Conservation (phyloP, 495 filamentous ascomycete species). For the Apodospora peruviana region DNA sequence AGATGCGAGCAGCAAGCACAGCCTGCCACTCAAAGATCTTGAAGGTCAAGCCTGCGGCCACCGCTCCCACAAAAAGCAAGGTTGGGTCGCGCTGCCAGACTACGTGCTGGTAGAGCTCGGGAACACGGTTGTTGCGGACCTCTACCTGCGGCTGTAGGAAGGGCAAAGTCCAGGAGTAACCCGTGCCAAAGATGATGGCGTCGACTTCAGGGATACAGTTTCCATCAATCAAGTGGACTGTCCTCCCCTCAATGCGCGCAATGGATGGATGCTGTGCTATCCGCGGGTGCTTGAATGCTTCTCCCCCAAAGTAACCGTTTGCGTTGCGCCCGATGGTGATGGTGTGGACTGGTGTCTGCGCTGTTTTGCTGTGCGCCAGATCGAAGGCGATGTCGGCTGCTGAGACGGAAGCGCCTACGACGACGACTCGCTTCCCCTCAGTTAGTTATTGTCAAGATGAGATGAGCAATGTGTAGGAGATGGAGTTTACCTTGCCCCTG, state of each 20-base stretch:
- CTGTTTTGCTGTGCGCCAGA: slow-evolving; percentile 37
- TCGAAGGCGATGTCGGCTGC: slow-evolving; percentile 72
- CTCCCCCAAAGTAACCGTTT: slow-evolving; percentile 47
- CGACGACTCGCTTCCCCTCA: slow-evolving; percentile 41
- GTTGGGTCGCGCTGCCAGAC: slow-evolving; percentile 43
- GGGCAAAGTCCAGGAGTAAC: slow-evolving; percentile 51
- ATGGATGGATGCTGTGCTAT: slow-evolving; percentile 40
- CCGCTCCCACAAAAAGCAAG: slow-evolving; percentile 28
- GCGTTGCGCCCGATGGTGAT: slow-evolving; percentile 31
- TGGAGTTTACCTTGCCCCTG: slow-evolving; percentile 37
- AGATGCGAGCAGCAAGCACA: slow-evolving; percentile 28
- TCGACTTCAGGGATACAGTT: slow-evolving; percentile 43
- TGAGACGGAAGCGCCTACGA: slow-evolving; percentile 68
- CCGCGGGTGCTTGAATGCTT: slow-evolving; percentile 46
- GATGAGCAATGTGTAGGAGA: background rate
- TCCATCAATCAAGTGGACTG: slow-evolving; percentile 46
- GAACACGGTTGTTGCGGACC: slow-evolving; percentile 48
- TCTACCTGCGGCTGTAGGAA: slow-evolving; percentile 46
- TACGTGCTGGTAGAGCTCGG: slow-evolving; percentile 52
- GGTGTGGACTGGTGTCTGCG: slow-evolving; percentile 24
- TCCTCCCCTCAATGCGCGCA: slow-evolving; percentile 33
- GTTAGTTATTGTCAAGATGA: background rate
- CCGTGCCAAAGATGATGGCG: slow-evolving; percentile 53
- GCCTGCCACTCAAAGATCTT: slow-evolving; percentile 41
- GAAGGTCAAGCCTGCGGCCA: slow-evolving; percentile 28